Base-by-base conservation (phyloP, 139 green algal genomes). In the Coelastrella sp. region DNA sequence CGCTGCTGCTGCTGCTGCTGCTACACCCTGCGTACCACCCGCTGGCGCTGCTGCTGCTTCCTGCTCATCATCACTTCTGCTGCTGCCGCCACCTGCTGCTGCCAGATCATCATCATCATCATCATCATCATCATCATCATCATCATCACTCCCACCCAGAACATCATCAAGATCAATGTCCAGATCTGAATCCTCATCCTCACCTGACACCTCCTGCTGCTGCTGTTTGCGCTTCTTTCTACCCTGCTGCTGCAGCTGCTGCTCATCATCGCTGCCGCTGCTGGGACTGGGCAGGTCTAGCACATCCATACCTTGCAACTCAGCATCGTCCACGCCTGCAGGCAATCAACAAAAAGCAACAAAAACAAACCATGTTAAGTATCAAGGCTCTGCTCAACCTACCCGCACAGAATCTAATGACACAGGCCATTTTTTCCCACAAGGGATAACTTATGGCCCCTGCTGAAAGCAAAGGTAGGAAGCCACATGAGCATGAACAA, bases 211-310 rank as follows among this genome's bases (percentile, higher is more conserved):
- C 68, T 80, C 66, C 84, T 80, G 82, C 59, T 85, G 68, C 86
- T 81, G 58, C 86, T 81, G 59, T 14, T 49, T 66, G 27, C 81
- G 84, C 83, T 88, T 76, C 27, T 57, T 66, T 66, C 84, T 80
- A 49, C 84, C 68, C 27, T 84, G 58, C 57, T 82, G 49, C 58
- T 81, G 84, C 70, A 65, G 63, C 89, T 92, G 84, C 75, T 91
- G 65, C 78, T 91, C 22, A 61, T 65, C 78, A 15, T 59, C 70
- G 76, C 35, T 60, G 58, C 89, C 90, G 84, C 83, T 91, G 79
- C 87, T 91, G n/a, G 90, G 90, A 74, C 85, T 89, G 0, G 90
- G 79, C 68, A 93, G 87, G 19, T 87, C 80, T 8, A 91, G 63
- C 4, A 88, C 24, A 73, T 91, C 78, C 27, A 91, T 25, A 24